Percentiles rank a stretch among this genome's conserved stretches.
Evolutionary conservation across 1,284 basidiomycete species (phyloP).

Genomic region (Ganoderma resinaceum): DNA sequence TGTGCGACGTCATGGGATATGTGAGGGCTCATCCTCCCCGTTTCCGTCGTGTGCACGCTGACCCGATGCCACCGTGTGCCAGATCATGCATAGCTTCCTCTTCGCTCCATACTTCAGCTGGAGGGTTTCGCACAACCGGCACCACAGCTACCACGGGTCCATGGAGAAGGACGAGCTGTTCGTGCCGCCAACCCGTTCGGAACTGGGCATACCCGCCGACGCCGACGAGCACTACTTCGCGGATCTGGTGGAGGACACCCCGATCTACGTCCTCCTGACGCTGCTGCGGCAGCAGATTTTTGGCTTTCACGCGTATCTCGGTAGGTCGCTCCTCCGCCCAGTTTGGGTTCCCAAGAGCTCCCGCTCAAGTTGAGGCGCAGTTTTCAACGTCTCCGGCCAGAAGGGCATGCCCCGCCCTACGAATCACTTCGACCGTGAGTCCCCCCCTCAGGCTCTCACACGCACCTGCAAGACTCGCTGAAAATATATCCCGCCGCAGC

Average conservation of each 20-base stretch:
- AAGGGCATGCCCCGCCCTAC: too few species aligned
- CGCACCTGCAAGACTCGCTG: too few species aligned
- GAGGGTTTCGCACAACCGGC: conserved; percentile 62
- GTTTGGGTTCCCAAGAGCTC: too few species aligned
- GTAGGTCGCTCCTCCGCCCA: background rate
- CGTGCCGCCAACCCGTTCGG: conserved; percentile 54
- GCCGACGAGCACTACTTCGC: conserved; percentile 51
- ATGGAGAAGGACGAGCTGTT: conserved; percentile 64
- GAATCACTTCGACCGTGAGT: too few species aligned
- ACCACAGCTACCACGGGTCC: conserved; percentile 58
- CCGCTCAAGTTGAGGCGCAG: too few species aligned
- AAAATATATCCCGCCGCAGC: too few species aligned
- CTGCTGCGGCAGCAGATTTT: conserved; percentile 31
- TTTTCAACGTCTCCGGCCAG: too few species aligned
- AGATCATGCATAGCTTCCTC: conserved; percentile 53
- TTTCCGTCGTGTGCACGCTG: too few species aligned
- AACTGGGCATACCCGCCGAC: conserved; percentile 50
- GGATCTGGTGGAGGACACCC: conserved; percentile 45
- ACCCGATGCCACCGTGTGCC: background rate
- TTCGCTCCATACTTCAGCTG: conserved; percentile 65
- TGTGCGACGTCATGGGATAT: too few species aligned
- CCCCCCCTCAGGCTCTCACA: too few species aligned
- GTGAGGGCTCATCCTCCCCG: too few species aligned
- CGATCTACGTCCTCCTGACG: conserved; percentile 53
- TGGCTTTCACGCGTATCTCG: conserved; percentile 32